Evolutionary conservation across 306 rosid genomes (phyloP), one percentile per base, ranked within the genome.

Genomic region (Rosa chinensis): DNA sequence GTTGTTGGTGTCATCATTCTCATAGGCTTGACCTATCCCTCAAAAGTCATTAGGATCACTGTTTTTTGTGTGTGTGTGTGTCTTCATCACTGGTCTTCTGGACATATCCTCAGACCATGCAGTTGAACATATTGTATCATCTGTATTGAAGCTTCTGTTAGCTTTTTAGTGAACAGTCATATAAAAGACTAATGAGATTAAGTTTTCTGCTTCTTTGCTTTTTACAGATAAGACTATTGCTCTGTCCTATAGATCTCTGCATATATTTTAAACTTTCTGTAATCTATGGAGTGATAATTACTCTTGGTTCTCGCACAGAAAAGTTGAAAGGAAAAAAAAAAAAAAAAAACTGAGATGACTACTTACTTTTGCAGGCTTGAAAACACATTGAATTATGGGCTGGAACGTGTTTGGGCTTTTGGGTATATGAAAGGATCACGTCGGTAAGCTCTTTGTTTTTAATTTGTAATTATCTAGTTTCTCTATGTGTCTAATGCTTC

Each of bases 391-490:
- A 96, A 96, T 82, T 96, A 96, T 87, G 96, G 98, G 58, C 98
- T 96, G 70, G 99, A 96, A 85, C 92, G 99, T 86, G 99, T 96
- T 83, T 96, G 99, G 99, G 92, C 98, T 74, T 77, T 96, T 88
- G 99, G 96, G 80, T 93, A 91, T 83, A 80, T 96, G 89, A 96
- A 90, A 84, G 82, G 99, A 73, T 96, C 99, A 75, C 98, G 94
- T 14, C 87, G 98, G 99, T 93, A 80, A 88, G 96, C 35, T 79
- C 47, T 49, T 58, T 70, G 62, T 53, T 12, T 49, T 39, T 77
- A 42, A 16, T n/a, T 79, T 58, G 52, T 21, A 18, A 40, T 68
- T 77, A 14, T 42, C 71, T 66, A 25, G 14, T 58, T 32, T 63
- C 39, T 75, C 12, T 17, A 10, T 43, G 20, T 32, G 20, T 64